A percentile compares a stretch with the other conserved stretches of the same genome.
Conservation (phyloP, 768 basidiomycete genomes). For the Amyloporia xantha region DNA sequence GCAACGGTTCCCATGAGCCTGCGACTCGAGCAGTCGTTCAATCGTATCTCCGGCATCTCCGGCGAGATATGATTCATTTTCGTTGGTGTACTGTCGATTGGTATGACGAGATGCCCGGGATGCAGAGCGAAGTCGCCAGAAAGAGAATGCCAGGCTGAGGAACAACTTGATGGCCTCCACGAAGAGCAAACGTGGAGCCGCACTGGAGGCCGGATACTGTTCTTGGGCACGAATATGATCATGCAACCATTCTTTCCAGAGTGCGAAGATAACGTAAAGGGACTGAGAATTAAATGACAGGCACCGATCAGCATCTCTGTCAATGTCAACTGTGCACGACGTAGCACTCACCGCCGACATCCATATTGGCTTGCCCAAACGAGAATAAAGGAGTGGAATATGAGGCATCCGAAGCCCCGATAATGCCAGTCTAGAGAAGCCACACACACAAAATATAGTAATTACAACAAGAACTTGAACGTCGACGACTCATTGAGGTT, state of each 20-base stretch:
- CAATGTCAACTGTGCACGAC: too few relatives aligned
- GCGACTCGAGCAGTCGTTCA: background rate
- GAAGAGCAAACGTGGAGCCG: background rate
- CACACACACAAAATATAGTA: too few relatives aligned
- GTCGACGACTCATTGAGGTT: too few relatives aligned
- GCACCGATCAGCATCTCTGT: too few relatives aligned
- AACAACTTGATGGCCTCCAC: conserved; percentile 2
- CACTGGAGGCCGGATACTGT: background rate
- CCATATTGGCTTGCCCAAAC: background rate
- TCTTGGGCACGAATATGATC: background rate
- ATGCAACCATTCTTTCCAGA: conserved; percentile 1
- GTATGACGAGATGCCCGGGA: background rate
- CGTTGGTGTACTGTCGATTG: background rate
- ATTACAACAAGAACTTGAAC: too few relatives aligned
- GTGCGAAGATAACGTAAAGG: background rate
- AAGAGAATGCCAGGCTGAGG: conserved; percentile 1
- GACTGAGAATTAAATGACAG: background rate
- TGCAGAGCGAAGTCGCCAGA: too few relatives aligned
- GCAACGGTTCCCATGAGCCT: conserved; percentile 1
- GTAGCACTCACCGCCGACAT: background rate
- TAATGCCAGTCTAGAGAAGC: too few relatives aligned
- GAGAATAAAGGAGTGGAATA: background rate
- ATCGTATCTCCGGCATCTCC: background rate
- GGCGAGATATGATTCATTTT: background rate
- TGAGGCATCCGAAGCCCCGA: background rate